Conservation (phyloP, 2,329 filamentous ascomycete genomes). For the Pyricularia sp. region DNA sequence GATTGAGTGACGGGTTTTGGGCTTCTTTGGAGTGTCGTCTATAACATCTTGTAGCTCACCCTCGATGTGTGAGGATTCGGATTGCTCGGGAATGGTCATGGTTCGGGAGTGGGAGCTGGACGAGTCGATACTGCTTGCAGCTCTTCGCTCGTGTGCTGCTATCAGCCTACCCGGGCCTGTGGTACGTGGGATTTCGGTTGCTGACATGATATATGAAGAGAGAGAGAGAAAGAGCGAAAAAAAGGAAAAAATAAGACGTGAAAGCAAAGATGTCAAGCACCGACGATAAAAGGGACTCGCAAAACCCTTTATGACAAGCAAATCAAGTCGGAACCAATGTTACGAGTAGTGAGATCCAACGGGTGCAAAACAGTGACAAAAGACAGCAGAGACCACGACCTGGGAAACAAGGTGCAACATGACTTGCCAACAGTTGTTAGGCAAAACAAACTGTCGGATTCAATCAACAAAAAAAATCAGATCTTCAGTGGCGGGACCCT, state of each 20-base stretch:
- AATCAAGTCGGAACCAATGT: background rate
- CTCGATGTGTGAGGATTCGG: conserved; percentile 32
- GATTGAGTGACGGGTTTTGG: conserved; percentile 54
- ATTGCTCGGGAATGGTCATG: background rate
- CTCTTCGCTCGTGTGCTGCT: background rate
- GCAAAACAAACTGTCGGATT: background rate
- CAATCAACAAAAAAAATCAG: background rate
- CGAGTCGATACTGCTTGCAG: background rate
- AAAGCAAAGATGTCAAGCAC: background rate
- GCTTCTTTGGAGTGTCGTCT: background rate
- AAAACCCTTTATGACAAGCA: background rate
- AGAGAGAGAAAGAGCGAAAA: background rate
- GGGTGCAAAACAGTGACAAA: background rate
- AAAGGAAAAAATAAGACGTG: background rate
- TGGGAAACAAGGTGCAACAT: background rate
- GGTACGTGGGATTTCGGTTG: background rate
- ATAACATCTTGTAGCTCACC: background rate
- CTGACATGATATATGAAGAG: background rate
- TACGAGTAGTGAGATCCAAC: background rate
- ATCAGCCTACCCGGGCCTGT: background rate
- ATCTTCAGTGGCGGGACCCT: background rate
- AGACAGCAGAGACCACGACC: background rate
- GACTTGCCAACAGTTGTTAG: background rate
- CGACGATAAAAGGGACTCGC: background rate
- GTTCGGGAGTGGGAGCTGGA: background rate